Percentiles rank a stretch among this genome's conserved stretches.
phyloP scores from a whole-genome alignment of 495 filamentous ascomycete species.

The Talaromyces stipitatus region DNA sequence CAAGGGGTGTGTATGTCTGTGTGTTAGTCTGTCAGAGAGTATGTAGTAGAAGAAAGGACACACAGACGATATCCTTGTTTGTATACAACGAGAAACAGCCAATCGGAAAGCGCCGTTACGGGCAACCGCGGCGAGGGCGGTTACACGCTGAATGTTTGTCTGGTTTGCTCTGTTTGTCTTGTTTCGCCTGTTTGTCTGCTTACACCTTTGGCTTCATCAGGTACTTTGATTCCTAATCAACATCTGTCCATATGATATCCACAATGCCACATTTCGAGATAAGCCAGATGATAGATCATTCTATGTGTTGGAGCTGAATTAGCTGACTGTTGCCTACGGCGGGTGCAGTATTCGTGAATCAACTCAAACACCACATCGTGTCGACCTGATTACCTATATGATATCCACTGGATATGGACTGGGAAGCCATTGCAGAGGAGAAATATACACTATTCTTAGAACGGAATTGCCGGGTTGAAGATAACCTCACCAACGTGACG shows the following conservation, averaged over 20 bases:
- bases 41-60: not conserved
- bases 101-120: not conserved
- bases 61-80: too few relatives aligned
- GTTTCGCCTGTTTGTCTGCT: not conserved
- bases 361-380: not conserved
- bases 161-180: constrained; percentile 1
- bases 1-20: not conserved
- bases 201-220: not conserved
- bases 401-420: too few relatives aligned
- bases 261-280: not conserved
- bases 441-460: too few relatives aligned
- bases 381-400: too few relatives aligned
- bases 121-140: not conserved
- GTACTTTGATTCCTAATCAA: not conserved
- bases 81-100: not conserved
- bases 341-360: not conserved
- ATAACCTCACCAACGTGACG: too few relatives aligned
- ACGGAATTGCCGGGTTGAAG: too few relatives aligned
- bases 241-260: not conserved
- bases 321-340: not conserved
- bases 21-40: not conserved
- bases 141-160: not conserved
- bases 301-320: too few relatives aligned
- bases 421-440: too few relatives aligned
- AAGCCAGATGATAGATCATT: not conserved